A percentile compares a stretch with the other conserved stretches of the same genome.
Evolutionary conservation across 1,139 yeast species (phyloP).

Genomic region (Meyerozyma elateridarum): DNA sequence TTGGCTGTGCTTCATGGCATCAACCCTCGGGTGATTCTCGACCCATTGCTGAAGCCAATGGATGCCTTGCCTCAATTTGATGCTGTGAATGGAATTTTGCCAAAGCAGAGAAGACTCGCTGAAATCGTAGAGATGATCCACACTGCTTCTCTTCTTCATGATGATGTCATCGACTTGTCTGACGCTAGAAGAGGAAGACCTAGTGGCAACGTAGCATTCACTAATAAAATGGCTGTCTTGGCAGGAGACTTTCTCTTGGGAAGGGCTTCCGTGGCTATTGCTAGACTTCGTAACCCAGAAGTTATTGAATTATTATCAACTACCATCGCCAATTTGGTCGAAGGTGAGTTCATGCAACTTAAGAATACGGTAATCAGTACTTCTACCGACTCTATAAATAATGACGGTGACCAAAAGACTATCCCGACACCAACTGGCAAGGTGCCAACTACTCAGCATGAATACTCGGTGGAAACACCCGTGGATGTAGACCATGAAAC

Average conservation of each 20-base stretch:
- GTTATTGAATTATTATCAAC: slow-evolving; percentile 93
- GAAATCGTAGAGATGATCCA: slow-evolving; percentile 98
- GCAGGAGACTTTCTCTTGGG: slow-evolving; percentile 96
- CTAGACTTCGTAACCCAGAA: slow-evolving; percentile 91
- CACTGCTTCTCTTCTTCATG: slow-evolving; percentile 94
- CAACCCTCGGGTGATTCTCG: slow-evolving; percentile 72
- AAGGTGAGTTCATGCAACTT: slow-evolving; percentile 98
- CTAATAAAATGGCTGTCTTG: slow-evolving; percentile 94
- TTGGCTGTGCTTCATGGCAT: slow-evolving; percentile 81
- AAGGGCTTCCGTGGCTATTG: slow-evolving; percentile 93
- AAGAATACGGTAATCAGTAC: slow-evolving; percentile 74
- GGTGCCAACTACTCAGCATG: slow-evolving; percentile 56
- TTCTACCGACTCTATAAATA: slow-evolving; percentile 41
- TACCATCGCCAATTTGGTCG: slow-evolving; percentile 93
- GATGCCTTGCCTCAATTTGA: slow-evolving; percentile 64
- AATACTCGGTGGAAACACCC: slow-evolving; percentile 47
- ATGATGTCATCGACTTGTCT: slow-evolving; percentile 92
- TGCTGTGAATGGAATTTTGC: slow-evolving; percentile 65
- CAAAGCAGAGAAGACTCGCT: slow-evolving; percentile 91
- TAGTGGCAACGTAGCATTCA: slow-evolving; percentile 88
- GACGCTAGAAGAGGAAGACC: slow-evolving; percentile 90
- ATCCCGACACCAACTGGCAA: slow-evolving; percentile 63
- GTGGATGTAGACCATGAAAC: slow-evolving; percentile 55
- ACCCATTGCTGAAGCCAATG: slow-evolving; percentile 82
- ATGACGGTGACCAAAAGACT: slow-evolving; percentile 44